phyloP scores from a whole-genome alignment of 805 yeast genomes.

The Sugiyamaella mastotermitis region DNA sequence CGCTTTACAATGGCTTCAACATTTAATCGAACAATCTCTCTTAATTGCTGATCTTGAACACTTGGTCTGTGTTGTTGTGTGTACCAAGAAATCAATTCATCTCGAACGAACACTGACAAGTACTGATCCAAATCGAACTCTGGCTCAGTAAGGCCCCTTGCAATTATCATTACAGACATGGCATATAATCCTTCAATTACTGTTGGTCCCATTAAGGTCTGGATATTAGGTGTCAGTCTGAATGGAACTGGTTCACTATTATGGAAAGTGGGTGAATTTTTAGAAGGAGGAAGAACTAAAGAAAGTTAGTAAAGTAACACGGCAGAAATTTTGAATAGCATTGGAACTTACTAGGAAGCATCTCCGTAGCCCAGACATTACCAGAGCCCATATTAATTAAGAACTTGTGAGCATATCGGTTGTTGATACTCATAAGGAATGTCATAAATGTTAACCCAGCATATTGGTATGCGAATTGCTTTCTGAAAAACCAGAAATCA shows the following conservation, averaged over 20 bases:
- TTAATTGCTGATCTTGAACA: slow-evolving; percentile 75
- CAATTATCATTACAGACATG: slow-evolving; percentile 75
- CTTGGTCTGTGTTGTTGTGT: slow-evolving; percentile 75
- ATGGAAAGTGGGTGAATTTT: slow-evolving; percentile 76
- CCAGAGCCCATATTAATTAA: slow-evolving; percentile 79
- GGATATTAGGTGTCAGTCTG: slow-evolving; percentile 93
- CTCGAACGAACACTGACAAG: slow-evolving; percentile 89
- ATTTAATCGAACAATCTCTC: slow-evolving; percentile 82
- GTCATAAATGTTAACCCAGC: slow-evolving; percentile 91
- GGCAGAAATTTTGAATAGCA: background rate
- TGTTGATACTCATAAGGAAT: slow-evolving; percentile 88
- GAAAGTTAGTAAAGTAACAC: slow-evolving; percentile 22
- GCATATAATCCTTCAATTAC: slow-evolving; percentile 88
- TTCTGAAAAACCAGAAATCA: slow-evolving; percentile 96
- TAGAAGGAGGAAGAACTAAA: slow-evolving; percentile 32
- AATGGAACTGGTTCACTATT: slow-evolving; percentile 93
- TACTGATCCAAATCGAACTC: slow-evolving; percentile 89
- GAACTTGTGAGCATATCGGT: slow-evolving; percentile 90
- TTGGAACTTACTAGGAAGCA: slow-evolving; percentile 80
- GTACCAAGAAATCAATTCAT: slow-evolving; percentile 93
- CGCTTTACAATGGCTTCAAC: slow-evolving; percentile 80
- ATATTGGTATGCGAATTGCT: slow-evolving; percentile 90
- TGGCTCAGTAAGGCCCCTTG: slow-evolving; percentile 83
- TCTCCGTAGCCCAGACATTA: slow-evolving; percentile 87
- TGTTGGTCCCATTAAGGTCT: slow-evolving; percentile 88